Conservation (phyloP, 441 rosid genomes). For the Melastoma candidum region DNA sequence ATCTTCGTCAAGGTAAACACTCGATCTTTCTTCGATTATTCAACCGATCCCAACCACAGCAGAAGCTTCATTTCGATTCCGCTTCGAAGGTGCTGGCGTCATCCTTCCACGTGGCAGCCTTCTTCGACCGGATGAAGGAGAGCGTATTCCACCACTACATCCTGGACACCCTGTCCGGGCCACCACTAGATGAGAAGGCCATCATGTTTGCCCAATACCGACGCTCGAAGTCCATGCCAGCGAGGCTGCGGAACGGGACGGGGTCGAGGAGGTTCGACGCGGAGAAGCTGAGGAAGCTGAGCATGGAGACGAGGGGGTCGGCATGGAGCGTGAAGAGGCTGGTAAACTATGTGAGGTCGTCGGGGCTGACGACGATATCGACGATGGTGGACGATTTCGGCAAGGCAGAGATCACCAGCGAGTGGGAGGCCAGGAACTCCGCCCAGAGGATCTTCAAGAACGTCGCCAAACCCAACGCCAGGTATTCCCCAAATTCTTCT, state of each 20-base stretch:
- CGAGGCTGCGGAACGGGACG: neutral
- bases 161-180: conserved; percentile 5
- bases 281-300: conserved; percentile 10
- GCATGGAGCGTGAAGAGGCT: conserved; percentile 12
- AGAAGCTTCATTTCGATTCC: too few relatives aligned
- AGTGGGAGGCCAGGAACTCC: conserved; percentile 59
- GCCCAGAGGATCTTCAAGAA: conserved; percentile 43
- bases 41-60: too few relatives aligned
- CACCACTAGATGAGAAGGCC: neutral
- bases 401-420: conserved; percentile 41
- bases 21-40: too few relatives aligned
- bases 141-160: conserved; percentile 1
- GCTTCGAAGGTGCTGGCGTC: too few relatives aligned
- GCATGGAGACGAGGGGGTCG: neutral
- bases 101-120: neutral
- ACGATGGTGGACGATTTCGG: neutral
- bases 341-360: conserved; percentile 2
- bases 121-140: conserved; percentile 9
- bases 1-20: too few relatives aligned
- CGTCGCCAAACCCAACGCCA: conserved; percentile 26
- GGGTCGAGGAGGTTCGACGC: conserved; percentile 5
- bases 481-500: too few relatives aligned
- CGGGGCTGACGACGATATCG: conserved; percentile 25
- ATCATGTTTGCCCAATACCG: too few relatives aligned
- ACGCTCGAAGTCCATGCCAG: neutral